Evolutionary conservation across 2,329 filamentous ascomycete species (phyloP).

Genomic region (Chaetomium sp.): DNA sequence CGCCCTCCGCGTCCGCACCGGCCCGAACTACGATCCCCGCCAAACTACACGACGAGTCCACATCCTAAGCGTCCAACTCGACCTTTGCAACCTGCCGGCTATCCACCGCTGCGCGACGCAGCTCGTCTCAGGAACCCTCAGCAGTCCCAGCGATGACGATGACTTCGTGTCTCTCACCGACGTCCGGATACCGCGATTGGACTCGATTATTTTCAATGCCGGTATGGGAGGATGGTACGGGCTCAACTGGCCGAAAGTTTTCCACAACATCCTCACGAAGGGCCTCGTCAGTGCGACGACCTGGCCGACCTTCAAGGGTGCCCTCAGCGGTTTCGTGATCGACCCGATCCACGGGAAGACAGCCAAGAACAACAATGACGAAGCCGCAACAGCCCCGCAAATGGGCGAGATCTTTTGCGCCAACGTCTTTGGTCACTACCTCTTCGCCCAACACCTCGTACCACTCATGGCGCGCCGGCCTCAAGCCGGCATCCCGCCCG

Average conservation of each 20-base stretch:
- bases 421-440: slow-evolving; percentile 93
- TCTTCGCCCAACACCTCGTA: slow-evolving; percentile 74
- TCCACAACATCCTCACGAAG: slow-evolving; percentile 46
- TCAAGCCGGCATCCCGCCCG: slow-evolving; percentile 35
- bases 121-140: slow-evolving; percentile 39
- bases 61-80: slow-evolving; percentile 51
- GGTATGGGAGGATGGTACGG: slow-evolving; percentile 82
- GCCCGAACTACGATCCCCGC: slow-evolving; percentile 34
- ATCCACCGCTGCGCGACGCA: slow-evolving; percentile 44
- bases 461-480: slow-evolving; percentile 57
- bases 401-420: slow-evolving; percentile 81
- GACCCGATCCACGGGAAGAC: slow-evolving; percentile 45
- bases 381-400: slow-evolving; percentile 39
- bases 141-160: slow-evolving; percentile 36
- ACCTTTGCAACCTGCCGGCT: slow-evolving; percentile 52
- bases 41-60: slow-evolving; percentile 47
- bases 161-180: slow-evolving; percentile 34
- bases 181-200: slow-evolving; percentile 61
- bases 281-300: slow-evolving; percentile 64
- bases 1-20: slow-evolving; percentile 33
- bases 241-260: slow-evolving; percentile 60
- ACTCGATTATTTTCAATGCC: slow-evolving; percentile 78
- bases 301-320: slow-evolving; percentile 71
- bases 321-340: slow-evolving; percentile 41
- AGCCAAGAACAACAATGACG: slow-evolving; percentile 17